Percentiles rank a stretch among this genome's conserved stretches.
phyloP scores from a whole-genome alignment of 1,284 basidiomycete genomes.

The Volvariella volvacea region DNA sequence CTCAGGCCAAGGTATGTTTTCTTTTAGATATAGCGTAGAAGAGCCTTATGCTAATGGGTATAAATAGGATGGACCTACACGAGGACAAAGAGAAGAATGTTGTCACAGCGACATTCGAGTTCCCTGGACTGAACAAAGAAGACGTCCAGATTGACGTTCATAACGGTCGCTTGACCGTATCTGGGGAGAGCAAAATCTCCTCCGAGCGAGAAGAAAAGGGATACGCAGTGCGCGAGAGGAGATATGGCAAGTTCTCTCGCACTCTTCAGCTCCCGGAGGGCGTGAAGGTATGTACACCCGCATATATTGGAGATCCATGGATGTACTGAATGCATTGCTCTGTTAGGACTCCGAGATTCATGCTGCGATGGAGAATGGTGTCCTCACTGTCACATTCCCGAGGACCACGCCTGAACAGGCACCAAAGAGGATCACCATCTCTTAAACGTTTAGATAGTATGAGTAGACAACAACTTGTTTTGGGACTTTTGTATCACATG shows the following conservation, averaged over 20 bases:
- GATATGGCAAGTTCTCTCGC: slow-evolving; percentile 5
- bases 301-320: too few relatives aligned
- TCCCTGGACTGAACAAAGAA: slow-evolving; percentile 7
- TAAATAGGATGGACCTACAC: slow-evolving; percentile 8
- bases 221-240: background rate
- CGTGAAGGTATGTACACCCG: background rate
- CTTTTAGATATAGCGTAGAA: too few relatives aligned
- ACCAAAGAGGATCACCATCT: slow-evolving; percentile 4
- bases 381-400: slow-evolving; percentile 7
- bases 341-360: slow-evolving; percentile 4
- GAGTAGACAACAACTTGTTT: too few relatives aligned
- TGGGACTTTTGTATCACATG: too few relatives aligned
- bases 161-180: slow-evolving; percentile 2
- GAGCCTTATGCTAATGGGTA: too few relatives aligned
- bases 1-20: too few relatives aligned
- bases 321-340: background rate
- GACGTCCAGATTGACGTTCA: slow-evolving; percentile 6
- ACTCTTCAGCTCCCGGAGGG: slow-evolving; percentile 6
- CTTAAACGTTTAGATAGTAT: slow-evolving; percentile 1
- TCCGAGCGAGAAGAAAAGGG: slow-evolving; percentile 2
- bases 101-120: slow-evolving; percentile 6
- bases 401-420: slow-evolving; percentile 5
- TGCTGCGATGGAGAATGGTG: slow-evolving; percentile 6
- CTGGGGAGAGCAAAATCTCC: slow-evolving; percentile 4
- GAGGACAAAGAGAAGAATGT: slow-evolving; percentile 4